Conservation (phyloP, 345 rosid genomes). For the Erodium maritimum region DNA sequence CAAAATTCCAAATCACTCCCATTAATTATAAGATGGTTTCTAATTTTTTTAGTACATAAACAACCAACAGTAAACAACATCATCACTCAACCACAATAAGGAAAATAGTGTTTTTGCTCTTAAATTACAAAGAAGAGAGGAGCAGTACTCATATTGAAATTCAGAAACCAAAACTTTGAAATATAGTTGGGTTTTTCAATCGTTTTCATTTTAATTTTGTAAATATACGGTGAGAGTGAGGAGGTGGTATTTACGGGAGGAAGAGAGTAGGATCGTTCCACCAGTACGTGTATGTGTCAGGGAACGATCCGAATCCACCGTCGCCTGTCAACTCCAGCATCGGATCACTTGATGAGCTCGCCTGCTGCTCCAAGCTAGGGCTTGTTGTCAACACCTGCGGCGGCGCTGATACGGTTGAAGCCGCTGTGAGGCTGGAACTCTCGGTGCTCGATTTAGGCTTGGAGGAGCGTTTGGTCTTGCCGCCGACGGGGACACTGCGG, state of each 20-base stretch:
- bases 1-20: no score
- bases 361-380: constrained; percentile 34
- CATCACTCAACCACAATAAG: no score
- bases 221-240: background rate
- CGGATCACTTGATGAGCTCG: no score
- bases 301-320: constrained; percentile 52
- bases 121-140: background rate
- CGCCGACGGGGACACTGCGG: constrained; percentile 93
- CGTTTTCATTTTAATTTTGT: background rate
- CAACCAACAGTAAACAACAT: no score
- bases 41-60: no score
- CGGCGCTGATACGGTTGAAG: constrained; percentile 34
- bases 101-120: no score
- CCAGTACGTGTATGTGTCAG: no score
- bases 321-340: constrained; percentile 23
- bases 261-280: constrained; percentile 65
- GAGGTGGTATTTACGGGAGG: constrained; percentile 60
- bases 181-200: background rate
- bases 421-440: constrained; percentile 55
- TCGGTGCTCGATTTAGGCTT: constrained; percentile 60
- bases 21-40: no score
- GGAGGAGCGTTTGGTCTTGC: constrained; percentile 58
- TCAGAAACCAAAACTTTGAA: background rate
- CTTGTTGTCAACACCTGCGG: background rate
- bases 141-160: background rate